phyloP scores from a whole-genome alignment of 1,284 basidiomycete species.

The Moesziomyces globuligerus region DNA sequence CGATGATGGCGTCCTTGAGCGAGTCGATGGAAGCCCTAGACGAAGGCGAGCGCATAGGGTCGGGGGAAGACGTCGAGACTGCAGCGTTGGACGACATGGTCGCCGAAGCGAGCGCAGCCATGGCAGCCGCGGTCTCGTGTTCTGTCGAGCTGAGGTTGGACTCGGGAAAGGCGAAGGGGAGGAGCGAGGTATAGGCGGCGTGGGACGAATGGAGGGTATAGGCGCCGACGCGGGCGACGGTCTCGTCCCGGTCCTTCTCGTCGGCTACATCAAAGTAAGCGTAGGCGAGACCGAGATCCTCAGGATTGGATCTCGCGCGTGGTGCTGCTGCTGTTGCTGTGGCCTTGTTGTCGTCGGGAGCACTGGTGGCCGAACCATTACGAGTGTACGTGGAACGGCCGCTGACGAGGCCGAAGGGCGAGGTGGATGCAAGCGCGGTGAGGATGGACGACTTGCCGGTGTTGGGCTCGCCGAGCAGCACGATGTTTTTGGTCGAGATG shows the following conservation, averaged over 20 bases:
- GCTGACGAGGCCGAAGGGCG: constrained; percentile 67
- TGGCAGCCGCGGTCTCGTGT: constrained; percentile 19
- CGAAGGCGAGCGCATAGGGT: background rate
- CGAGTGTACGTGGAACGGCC: constrained; percentile 10
- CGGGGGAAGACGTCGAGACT: background rate
- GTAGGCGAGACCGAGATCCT: constrained; percentile 56
- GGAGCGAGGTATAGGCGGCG: constrained; percentile 77
- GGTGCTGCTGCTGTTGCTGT: background rate
- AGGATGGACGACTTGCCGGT: constrained; percentile 81
- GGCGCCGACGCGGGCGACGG: constrained; percentile 74
- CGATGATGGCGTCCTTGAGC: constrained; percentile 80
- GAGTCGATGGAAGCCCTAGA: constrained; percentile 65
- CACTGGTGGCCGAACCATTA: background rate
- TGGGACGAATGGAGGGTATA: constrained; percentile 87
- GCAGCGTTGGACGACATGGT: constrained; percentile 9
- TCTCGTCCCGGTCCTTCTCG: constrained; percentile 57
- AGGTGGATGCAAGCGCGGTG: constrained; percentile 71
- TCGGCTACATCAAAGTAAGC: constrained; percentile 61
- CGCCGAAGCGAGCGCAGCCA: constrained; percentile 29
- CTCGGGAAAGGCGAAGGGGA: constrained; percentile 84
- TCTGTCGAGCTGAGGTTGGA: constrained; percentile 55
- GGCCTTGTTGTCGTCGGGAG: constrained; percentile 4
- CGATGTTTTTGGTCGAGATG: constrained; percentile 84
- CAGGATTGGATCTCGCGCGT: background rate
- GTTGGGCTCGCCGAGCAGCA: constrained; percentile 77